Evolutionary conservation across 106 monocot species (phyloP), one percentile per base, ranked within the genome.

Genomic region (Platanthera guangdongensis): DNA sequence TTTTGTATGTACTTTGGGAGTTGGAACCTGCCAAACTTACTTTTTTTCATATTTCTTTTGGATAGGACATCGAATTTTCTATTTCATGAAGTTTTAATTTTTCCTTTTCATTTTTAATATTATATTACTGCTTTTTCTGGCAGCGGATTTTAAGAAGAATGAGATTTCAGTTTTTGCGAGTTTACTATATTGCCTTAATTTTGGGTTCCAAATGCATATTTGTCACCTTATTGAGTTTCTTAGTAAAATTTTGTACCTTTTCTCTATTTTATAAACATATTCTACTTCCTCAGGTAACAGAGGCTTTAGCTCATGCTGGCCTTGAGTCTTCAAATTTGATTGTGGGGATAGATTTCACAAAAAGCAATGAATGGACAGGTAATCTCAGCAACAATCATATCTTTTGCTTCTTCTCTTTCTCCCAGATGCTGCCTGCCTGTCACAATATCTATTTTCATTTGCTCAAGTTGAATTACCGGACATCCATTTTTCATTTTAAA

Each of bases 351-450:
- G 79, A 79, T 74, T 79, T 79, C 18, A 79, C 79, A 39, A 79
- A 79, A 55, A 79, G 79, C 48, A 79, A 79, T 74, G 79, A 79
- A 54, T 79, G 79, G 79, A 73, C 79, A 79, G 79, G 79, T 79
- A 19, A 48, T 75, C 15, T 54, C 16, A 51, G 48, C 12, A 6
- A 74, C 32, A 16, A 47, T 47, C 45, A 48, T 51, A 51, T 72
- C 51, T 70, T 48, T 70, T 12, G 16, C 32, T 48, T 10, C 51
- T 51, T 72, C 9, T 72, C 10, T 50, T 72, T 51, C 14, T 50
- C 70, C 6, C n/a, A 70, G 46, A 47, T 72, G 21, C 22, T 51
- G 51, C 39, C 39, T 1, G 39, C 39, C 39, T 39, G 3, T 1
- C 39, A 39, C 39, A 39, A 39, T 39, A 39, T 39, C 39, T 39